Evolutionary conservation across 768 basidiomycete genomes (phyloP), one percentile per base, ranked within the genome.

Genomic region (Tulasnella sp.): DNA sequence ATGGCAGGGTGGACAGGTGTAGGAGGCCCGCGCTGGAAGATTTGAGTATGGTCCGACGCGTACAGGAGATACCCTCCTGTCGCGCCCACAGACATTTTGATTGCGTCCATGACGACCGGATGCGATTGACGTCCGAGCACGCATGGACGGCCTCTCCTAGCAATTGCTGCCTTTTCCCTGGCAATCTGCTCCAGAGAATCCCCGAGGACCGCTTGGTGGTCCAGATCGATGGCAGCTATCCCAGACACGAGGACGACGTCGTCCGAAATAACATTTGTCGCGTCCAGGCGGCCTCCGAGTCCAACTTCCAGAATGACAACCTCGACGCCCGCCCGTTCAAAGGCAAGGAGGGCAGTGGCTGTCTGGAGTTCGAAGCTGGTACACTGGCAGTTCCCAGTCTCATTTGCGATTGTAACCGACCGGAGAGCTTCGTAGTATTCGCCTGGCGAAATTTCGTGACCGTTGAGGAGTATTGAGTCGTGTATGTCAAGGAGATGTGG

Each of bases 201-300:
- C 0, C 98, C 98, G 35, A 99, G 87, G 82, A 97, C 95, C 4
- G 89, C 88, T 80, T 96, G 95, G 83, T 99, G 98, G 84, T 99
- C 98, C 61, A 99, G 85, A 83, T 95, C 96, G 29, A 99, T 93
- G 3, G 91, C 85, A 0, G 96, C 94, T 37, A 99, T 86, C 42
- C 90, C 92, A n/a, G 93, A 94, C 1, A 91, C 89, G 42, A 95
- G 84, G 57, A 96, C 88, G 73, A 85, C 85, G 0, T 88, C 86
- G 69, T 91, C 88, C 2, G 93, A 88, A 26, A 99, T 89, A 75
- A 93, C 88, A 83, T 99, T 99, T 3, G 98, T 99, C 26, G 98
- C 97, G 83, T 99, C 98, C 73, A 92, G 84, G 3, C 90, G 87
- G 5, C 98, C 98, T 0, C 98, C 98, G 92, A 99, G 91, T 0